Evolutionary conservation across 331 rosid species (phyloP), one percentile per base, ranked within the genome.

Genomic region (Cydonia oblonga): DNA sequence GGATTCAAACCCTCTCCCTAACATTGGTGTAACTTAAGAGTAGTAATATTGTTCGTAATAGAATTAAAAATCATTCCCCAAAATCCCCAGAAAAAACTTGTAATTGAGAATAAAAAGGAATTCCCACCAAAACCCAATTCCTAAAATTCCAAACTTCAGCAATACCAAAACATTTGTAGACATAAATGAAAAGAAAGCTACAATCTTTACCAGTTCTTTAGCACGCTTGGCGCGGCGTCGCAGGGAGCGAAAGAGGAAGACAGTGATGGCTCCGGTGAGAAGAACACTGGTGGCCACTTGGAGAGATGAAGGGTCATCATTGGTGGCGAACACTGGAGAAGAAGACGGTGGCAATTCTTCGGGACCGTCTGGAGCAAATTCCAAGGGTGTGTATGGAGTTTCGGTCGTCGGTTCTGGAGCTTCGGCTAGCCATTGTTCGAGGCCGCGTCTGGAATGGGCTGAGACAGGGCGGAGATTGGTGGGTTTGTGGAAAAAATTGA

Each of bases 211-310:
- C 88, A 85, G 69, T 68, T 89, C 89, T 80, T 91, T 95, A 70
- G 85, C 90, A n/a, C 96, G 96, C 78, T 78, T 81, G 1, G 99
- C 96, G 33, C 97, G 89, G 78, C 99, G 97, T 64, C 99, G 96
- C 54, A 91, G 66, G 20, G 97, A 76, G 66, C 96, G 96, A 40
- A 91, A 91, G 80, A 91, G 96, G 84, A 91, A 88, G 70, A 91
- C 53, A 18, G 97, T 12, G 81, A 95, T 82, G 71, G 99, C 86
- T 19, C 90, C 99, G 0, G 99, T 89, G 77, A 95, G 97, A 53
- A 95, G 96, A 77, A 95, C 77, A 70, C 97, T 95, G 78, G 97
- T 79, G 66, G 99, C 96, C 4, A 90, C 77, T 78, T 95, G 99
- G 60, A 95, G 77, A 5, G 86, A 26, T 74, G 99, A 84, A 72